Conservation (phyloP, 2,329 filamentous ascomycete genomes). For the Venturiaceae sp. region DNA sequence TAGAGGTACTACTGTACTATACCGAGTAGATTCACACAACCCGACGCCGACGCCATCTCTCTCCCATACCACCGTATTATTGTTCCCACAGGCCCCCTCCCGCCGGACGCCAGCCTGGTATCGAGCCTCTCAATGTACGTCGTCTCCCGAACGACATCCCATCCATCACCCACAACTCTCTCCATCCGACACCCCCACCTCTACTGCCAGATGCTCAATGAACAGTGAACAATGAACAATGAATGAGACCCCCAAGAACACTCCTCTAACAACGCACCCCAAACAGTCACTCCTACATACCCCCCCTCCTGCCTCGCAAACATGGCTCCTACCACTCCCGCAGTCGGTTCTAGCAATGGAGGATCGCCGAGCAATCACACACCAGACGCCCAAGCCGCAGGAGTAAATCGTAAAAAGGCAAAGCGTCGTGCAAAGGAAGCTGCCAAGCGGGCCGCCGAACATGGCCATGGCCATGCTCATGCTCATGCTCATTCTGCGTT, state of each 20-base stretch:
- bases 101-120: too few species aligned
- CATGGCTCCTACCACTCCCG: constrained; percentile 8
- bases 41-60: too few species aligned
- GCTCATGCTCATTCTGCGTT: constrained; percentile 17
- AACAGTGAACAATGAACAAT: constrained; percentile 2
- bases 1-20: too few species aligned
- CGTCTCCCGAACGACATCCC: too few species aligned
- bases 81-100: too few species aligned
- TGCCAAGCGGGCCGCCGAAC: constrained; percentile 45
- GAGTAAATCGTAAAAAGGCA: constrained; percentile 78
- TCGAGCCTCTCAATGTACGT: too few species aligned
- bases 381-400: neutral
- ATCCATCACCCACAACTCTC: too few species aligned
- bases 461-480: too few species aligned
- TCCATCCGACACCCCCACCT: neutral
- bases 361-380: constrained; percentile 21
- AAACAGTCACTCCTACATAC: neutral
- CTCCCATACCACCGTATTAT: too few species aligned
- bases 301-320: neutral
- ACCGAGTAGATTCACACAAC: too few species aligned
- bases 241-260: neutral
- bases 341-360: constrained; percentile 23
- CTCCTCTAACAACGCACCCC: neutral
- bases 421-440: constrained; percentile 81
- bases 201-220: neutral